Conservation (phyloP, 176 grass and related monocot genomes). For the Ampelocalamus luodianensis region DNA sequence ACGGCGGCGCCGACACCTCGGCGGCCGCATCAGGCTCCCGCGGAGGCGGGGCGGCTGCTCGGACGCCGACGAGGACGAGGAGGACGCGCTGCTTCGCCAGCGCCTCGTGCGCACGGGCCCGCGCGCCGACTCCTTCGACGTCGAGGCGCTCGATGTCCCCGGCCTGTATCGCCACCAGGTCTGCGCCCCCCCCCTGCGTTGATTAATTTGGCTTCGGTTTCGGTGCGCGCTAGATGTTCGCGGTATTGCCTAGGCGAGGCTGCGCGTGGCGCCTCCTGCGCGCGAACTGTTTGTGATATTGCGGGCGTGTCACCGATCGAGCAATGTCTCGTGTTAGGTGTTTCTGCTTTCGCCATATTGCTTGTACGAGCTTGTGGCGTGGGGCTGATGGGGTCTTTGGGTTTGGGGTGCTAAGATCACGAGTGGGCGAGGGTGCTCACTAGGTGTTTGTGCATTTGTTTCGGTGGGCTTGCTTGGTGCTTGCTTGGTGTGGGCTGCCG, state of each 20-base stretch:
- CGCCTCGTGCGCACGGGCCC: constrained; percentile 84
- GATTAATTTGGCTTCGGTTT: not conserved
- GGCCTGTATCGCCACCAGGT: constrained; percentile 63
- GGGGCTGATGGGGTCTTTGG: not conserved
- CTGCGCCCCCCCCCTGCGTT: not conserved
- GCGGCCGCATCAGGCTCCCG: constrained; percentile 42
- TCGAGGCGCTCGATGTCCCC: constrained; percentile 83
- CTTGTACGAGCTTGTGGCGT: not conserved
- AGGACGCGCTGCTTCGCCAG: constrained; percentile 66
- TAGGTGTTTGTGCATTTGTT: not conserved
- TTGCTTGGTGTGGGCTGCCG: constrained; percentile 1
- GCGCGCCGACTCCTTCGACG: constrained; percentile 87
- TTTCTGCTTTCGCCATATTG: not conserved
- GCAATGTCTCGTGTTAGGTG: constrained; percentile 7
- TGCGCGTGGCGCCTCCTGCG: not conserved
- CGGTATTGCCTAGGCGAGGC: not conserved
- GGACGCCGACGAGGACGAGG: constrained; percentile 67
- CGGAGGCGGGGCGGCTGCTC: constrained; percentile 39
- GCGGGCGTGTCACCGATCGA: not conserved
- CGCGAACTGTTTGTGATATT: constrained; percentile 18
- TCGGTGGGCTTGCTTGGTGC: not conserved
- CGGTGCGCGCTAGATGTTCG: not conserved
- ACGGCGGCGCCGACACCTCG: constrained; percentile 35
- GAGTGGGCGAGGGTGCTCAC: not conserved
- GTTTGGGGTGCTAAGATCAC: not conserved